Conservation (phyloP, 352 stramenopile species). For the Globisporangium canariense region DNA sequence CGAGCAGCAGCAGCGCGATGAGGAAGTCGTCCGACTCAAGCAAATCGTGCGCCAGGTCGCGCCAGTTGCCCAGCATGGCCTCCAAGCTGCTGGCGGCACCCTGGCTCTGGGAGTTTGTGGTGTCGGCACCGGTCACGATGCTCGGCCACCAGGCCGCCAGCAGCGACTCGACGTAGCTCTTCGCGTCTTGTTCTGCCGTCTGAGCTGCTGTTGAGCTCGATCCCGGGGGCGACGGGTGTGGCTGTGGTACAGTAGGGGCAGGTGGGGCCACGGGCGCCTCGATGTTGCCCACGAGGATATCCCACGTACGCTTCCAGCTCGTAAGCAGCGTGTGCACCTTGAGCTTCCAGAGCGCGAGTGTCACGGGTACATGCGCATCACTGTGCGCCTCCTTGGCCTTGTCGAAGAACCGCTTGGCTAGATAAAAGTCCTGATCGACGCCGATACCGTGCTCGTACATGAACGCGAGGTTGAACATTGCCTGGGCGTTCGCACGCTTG, state of each 20-base stretch:
- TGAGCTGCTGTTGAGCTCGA: neutral
- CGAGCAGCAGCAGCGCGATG: constrained; percentile 57
- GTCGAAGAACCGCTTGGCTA: constrained; percentile 93
- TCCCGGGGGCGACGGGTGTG: neutral
- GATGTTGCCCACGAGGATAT: constrained; percentile 55
- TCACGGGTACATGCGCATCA: constrained; percentile 78
- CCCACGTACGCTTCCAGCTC: constrained; percentile 61
- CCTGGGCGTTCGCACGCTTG: constrained; percentile 83
- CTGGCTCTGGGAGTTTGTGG: neutral
- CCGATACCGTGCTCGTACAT: constrained; percentile 87
- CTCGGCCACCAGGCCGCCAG: constrained; percentile 34
- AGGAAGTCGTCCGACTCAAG: constrained; percentile 66
- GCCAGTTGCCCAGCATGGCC: constrained; percentile 22
- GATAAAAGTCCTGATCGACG: constrained; percentile 82
- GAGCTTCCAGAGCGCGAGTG: constrained; percentile 82
- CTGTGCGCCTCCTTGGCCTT: constrained; percentile 60
- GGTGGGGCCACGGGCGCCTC: constrained; percentile 15
- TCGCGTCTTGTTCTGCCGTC: neutral
- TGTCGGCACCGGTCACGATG: constrained; percentile 18
- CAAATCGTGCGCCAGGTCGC: constrained; percentile 20
- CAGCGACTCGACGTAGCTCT: constrained; percentile 23
- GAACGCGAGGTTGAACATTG: constrained; percentile 90
- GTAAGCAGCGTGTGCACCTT: constrained; percentile 47
- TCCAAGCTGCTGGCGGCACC: constrained; percentile 4
- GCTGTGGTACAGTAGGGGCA: neutral